These are phyloP conservation scores for Xanthoparmelia taractica DNA, from an alignment of 495 filamentous ascomycete species.

Conservation along the genomic window DNA sequence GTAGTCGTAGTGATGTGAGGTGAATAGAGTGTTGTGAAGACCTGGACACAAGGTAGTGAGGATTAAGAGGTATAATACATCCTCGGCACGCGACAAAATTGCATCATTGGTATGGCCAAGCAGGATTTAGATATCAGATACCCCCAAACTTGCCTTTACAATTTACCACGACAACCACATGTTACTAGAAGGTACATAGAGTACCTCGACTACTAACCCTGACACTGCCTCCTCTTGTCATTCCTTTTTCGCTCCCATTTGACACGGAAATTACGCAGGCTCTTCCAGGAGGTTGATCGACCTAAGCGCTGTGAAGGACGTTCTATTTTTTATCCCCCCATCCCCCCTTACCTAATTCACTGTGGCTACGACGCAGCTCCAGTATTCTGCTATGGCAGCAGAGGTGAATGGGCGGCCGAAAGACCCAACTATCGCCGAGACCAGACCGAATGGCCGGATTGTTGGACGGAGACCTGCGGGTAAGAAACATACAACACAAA, in stretches of 20 bases:
- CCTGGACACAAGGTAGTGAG: background rate
- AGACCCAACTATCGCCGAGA: conserved; percentile 16
- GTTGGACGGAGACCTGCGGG: conserved; percentile 1
- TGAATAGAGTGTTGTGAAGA: background rate
- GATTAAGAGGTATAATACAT: background rate
- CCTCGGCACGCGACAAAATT: conserved; percentile 2
- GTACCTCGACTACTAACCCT: background rate
- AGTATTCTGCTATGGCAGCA: conserved; percentile 23
- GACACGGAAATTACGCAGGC: background rate
- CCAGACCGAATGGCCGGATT: conserved; percentile 22
- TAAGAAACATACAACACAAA: conserved; percentile 4
- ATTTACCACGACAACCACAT: background rate
- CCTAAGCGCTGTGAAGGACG: background rate
- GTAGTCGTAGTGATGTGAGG: background rate
- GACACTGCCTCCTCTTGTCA: background rate
- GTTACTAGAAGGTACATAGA: background rate
- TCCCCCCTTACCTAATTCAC: background rate
- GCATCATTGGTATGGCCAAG: background rate
- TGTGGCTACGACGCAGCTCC: conserved; percentile 11
- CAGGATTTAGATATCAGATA: background rate
- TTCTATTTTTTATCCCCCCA: background rate
- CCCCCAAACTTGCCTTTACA: background rate
- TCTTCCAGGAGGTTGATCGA: background rate
- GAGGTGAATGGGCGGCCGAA: conserved; percentile 24
- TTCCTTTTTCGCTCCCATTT: background rate